phyloP scores from a whole-genome alignment of 2,329 filamentous ascomycete genomes.

The Fusarium pilosicola region DNA sequence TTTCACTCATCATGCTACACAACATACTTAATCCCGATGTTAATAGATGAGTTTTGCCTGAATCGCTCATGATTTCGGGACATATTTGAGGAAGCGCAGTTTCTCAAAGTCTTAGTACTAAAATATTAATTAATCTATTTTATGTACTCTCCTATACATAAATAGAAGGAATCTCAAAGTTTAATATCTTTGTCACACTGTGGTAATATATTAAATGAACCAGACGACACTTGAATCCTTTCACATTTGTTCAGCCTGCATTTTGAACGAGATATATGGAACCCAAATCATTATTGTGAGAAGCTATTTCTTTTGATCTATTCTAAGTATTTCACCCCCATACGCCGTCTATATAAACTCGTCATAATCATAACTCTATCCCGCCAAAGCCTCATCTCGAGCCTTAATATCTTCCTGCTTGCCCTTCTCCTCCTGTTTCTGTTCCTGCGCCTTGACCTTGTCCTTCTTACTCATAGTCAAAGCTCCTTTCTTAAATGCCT shows the following conservation, averaged over 20 bases:
- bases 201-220: no score
- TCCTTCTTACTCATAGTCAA: conserved; percentile 75
- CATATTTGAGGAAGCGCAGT: no score
- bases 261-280: neutral
- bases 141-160: no score
- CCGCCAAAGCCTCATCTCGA: conserved; percentile 42
- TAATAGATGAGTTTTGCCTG: no score
- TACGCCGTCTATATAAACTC: conserved; percentile 32
- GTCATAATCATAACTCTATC: conserved; percentile 18
- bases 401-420: conserved; percentile 41
- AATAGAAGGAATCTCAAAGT: no score
- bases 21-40: no score
- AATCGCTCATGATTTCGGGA: no score
- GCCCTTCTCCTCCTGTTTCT: conserved; percentile 36
- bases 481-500: conserved; percentile 88
- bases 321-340: neutral
- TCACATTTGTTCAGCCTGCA: neutral
- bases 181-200: no score
- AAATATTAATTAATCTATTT: no score
- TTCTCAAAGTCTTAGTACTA: no score
- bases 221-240: neutral
- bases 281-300: neutral
- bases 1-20: no score
- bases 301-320: conserved; percentile 1
- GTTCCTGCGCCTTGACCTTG: conserved; percentile 51